Evolutionary conservation across 306 rosid genomes (phyloP).

Genomic region (Quercus agrifolia): DNA sequence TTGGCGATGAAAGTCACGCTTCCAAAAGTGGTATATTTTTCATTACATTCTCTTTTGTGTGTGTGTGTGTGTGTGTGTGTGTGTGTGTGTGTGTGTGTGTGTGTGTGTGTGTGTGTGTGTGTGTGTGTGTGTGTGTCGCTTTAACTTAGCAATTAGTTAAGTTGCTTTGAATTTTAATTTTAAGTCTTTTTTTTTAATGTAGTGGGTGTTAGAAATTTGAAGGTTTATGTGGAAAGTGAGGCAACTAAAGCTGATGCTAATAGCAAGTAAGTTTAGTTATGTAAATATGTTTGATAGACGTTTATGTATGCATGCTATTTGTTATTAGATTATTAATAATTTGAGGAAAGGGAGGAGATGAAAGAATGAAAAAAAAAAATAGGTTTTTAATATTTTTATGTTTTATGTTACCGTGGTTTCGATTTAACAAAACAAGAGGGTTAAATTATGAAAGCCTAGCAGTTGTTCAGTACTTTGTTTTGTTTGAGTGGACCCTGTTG

Average conservation of each 20-base stretch:
- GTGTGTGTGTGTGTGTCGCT: not conserved
- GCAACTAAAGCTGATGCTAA: slow-evolving; percentile 33
- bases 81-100: no score
- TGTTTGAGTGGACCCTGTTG: not conserved
- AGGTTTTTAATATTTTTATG: not conserved
- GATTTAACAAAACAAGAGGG: not conserved
- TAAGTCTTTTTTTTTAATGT: not conserved
- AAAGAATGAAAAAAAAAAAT: not conserved
- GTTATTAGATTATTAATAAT: not conserved
- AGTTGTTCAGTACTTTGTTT: not conserved
- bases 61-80: no score
- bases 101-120: not conserved
- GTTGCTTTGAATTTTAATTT: no score
- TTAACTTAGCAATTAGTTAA: not conserved
- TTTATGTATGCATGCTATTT: not conserved
- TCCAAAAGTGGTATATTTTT: slow-evolving; percentile 31
- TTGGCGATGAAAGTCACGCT: slow-evolving; percentile 29
- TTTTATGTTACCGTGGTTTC: not conserved
- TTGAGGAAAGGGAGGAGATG: not conserved
- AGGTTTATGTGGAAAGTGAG: slow-evolving; percentile 50
- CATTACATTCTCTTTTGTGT: not conserved
- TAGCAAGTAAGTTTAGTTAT: slow-evolving; percentile 26
- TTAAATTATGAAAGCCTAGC: no score
- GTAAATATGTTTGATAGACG: no score
- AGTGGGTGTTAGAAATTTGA: slow-evolving; percentile 42